Evolutionary conservation across 164 flowering plant species (phyloP), one percentile per base, ranked within the genome.

Genomic region (Liquidambar formosana): DNA sequence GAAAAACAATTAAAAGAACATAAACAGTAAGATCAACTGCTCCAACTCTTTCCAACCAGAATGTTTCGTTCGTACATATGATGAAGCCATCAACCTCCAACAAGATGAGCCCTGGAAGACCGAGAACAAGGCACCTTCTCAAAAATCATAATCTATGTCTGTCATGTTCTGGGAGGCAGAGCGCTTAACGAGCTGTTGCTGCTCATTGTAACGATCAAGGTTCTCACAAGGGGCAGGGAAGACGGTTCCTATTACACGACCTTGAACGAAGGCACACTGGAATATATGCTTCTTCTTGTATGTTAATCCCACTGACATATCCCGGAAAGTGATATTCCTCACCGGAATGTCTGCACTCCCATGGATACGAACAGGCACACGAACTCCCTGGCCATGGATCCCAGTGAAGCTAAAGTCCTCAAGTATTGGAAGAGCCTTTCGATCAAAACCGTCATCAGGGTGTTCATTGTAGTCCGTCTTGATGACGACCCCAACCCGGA

Each of bases 381-480:
- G 93, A 45, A 93, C 97, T 47, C 89, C 91, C 70, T 88, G 90
- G 10, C 99, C 99, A 72, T 89, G 97, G 61, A 93, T 73, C 3
- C 88, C 85, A 0, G 57, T 76, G 80, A 87, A 95, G 71, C 82
- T 86, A 63, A 95, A 82, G 79, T 84, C 85, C 73, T 77, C 76
- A 2, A 95, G 60, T 5, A 79, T 68, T 10, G 99, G 99, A 22
- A 82, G 65, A 15, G 96, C 97, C 53, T 84, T 86, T 51, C 75
- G 94, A 58, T 95, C 92, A 57, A 74, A 95, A 18, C 80, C 88
- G 1, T 75, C 85, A 57, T 94, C 97, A 10, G 99, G 90, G 76
- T 95, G 99, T 74, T 93, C 97, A 68, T 93, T 91, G 89, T 93
- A 95, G 75, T 95, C 92, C 0, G 97, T 93, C 71, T 89, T 95